phyloP scores from a whole-genome alignment of 352 stramenopile species.

The Pythium oligandrum region DNA sequence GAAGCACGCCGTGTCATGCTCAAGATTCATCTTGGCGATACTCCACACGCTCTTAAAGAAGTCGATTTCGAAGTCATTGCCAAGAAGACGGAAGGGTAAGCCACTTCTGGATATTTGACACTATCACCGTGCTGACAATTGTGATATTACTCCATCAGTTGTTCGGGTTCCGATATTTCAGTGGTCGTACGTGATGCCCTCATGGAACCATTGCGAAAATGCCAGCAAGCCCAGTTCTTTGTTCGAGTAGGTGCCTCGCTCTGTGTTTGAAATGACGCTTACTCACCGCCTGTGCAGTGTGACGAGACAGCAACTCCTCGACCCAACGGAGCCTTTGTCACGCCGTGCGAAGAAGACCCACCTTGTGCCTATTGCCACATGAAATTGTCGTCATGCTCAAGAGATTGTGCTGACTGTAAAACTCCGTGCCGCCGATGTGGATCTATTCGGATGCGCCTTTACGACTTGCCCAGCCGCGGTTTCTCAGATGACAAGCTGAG shows the following conservation, averaged over 20 bases:
- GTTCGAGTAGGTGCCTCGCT: conserved; percentile 35
- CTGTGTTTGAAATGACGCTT: neutral
- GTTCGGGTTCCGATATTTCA: conserved; percentile 96
- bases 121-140: no score
- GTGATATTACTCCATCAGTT: conserved; percentile 22
- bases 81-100: conserved; percentile 90
- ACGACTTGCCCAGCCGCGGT: conserved; percentile 74
- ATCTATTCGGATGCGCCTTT: conserved; percentile 78
- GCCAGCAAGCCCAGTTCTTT: conserved; percentile 95
- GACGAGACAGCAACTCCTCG: conserved; percentile 63
- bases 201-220: conserved; percentile 96
- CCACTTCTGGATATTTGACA: no score
- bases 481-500: conserved; percentile 84
- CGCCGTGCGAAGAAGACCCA: conserved; percentile 79
- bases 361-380: conserved; percentile 87
- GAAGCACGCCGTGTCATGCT: conserved; percentile 94
- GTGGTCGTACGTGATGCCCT: conserved; percentile 96
- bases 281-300: conserved; percentile 33
- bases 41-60: conserved; percentile 91
- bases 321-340: conserved; percentile 67
- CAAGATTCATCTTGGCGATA: conserved; percentile 97
- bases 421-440: conserved; percentile 66
- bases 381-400: conserved; percentile 75
- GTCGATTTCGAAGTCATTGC: conserved; percentile 93
- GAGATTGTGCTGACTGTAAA: conserved; percentile 65